Evolutionary conservation across 2,329 filamentous ascomycete species (phyloP).

Genomic region (Alternaria sp.): DNA sequence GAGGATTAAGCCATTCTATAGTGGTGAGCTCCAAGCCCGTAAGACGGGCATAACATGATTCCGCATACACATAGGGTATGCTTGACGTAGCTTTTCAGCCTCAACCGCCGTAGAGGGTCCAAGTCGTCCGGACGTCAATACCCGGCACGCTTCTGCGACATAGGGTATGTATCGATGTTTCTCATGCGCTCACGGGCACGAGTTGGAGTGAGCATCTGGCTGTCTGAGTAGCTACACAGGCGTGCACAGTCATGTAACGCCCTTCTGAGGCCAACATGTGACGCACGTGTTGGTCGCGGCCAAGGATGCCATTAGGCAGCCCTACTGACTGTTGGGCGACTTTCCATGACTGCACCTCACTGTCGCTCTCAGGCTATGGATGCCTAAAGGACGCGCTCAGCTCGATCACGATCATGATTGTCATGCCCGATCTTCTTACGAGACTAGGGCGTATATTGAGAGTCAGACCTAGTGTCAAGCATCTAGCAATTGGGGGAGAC

Average conservation of each 20-base stretch:
- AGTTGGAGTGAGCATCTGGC: background rate
- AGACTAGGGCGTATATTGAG: background rate
- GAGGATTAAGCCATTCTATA: background rate
- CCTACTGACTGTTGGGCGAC: background rate
- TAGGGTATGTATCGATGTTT: background rate
- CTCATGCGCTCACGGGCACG: background rate
- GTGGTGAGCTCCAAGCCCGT: background rate
- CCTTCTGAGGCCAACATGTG: background rate
- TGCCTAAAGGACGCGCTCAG: background rate
- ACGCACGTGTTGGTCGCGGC: background rate
- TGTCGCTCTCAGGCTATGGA: background rate
- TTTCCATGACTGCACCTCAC: background rate
- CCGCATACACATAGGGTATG: slow-evolving; percentile 6
- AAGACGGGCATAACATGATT: background rate
- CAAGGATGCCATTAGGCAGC: background rate
- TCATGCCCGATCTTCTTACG: background rate
- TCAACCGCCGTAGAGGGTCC: slow-evolving; percentile 1
- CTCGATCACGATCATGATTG: background rate
- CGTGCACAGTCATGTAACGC: background rate
- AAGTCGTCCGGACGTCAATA: background rate
- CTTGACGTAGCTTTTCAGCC: slow-evolving; percentile 6
- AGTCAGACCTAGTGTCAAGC: background rate
- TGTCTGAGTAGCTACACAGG: background rate
- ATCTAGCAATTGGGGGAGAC: background rate
- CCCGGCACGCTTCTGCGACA: background rate